Evolutionary conservation across 768 basidiomycete species (phyloP).

Genomic region (Sporobolomyces pararoseus): DNA sequence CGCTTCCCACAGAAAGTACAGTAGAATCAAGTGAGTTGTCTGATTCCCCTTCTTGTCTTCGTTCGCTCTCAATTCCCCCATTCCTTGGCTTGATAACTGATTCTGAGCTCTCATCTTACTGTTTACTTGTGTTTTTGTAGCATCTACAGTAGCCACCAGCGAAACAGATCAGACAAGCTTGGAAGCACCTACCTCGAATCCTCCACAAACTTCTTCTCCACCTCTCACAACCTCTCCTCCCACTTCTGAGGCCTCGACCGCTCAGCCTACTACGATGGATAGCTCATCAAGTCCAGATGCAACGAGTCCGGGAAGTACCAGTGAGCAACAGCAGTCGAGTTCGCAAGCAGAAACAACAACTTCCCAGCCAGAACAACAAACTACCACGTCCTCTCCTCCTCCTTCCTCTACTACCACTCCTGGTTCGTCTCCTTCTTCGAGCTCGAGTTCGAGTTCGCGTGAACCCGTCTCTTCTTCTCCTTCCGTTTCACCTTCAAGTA

Average conservation of each 20-base stretch:
- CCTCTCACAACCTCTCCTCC: no score
- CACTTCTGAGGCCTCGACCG: background rate
- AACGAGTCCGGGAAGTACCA: background rate
- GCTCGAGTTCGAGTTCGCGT: background rate
- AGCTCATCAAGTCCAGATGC: background rate
- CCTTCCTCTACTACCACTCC: background rate
- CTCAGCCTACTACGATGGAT: conserved; percentile 10
- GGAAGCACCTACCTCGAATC: background rate
- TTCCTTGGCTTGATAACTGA: no score
- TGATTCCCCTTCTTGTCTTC: no score
- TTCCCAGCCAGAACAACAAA: background rate
- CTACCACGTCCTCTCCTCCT: background rate
- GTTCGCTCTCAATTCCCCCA: no score
- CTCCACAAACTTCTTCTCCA: background rate
- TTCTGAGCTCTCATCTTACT: no score
- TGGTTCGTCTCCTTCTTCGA: conserved; percentile 14
- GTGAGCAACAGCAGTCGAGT: background rate
- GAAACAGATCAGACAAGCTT: background rate
- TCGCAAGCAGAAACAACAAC: background rate
- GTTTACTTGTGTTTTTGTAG: no score
- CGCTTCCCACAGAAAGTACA: no score
- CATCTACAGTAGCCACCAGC: background rate
- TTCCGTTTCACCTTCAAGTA: no score
- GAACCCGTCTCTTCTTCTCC: background rate
- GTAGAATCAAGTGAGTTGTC: no score